Base-by-base conservation (phyloP, 1,284 basidiomycete genomes). In the Ustilago xerochloae region DNA sequence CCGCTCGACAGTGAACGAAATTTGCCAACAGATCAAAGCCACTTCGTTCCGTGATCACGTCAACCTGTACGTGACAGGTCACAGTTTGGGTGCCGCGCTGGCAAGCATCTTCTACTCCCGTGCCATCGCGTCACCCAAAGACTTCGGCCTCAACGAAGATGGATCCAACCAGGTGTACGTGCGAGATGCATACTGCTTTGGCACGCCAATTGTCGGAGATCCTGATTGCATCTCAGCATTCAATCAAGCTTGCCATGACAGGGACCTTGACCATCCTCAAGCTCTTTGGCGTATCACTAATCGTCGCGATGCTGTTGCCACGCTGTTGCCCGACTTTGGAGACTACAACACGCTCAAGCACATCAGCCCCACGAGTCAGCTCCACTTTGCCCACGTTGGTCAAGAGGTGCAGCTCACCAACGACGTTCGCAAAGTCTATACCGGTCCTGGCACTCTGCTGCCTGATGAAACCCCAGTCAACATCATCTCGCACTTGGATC, bases 361-460 rank as follows among this genome's bases (percentile, higher is more conserved):
- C 59, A 68, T 71, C 45, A 66, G 63, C 32, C 62, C 74, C 2
- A 51, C 54, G 15, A 74, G 64, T 35, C 74, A 77, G 62, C 64
- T 77, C 20, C 66, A 77, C 59, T 77, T 73, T 60, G 65, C 74
- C 2, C 74, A 77, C 49, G 36, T 77, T 28, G 74, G 74, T 16
- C 65, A 73, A 48, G 70, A 77, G 50, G 39, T 77, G 12, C 68
- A 76, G 54, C 49, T 76, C 13, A 38, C 22, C 46, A 59, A 61
- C 47, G 26, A 70, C 28, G 18, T 57, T 16, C 43, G 38, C 35
- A 64, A 56, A 43, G 63, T 71, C 48, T 65, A 55, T 46, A 62
- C 68, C 6, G 74, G 74, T 22, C 74, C 74, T 0, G 74, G 74
- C 29, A 77, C 74, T 8, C n/a, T 70, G 56, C 56, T 77, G 13